Conservation (phyloP, 202 grass and related monocot species). For the Thinopyrum obtusiflorum region DNA sequence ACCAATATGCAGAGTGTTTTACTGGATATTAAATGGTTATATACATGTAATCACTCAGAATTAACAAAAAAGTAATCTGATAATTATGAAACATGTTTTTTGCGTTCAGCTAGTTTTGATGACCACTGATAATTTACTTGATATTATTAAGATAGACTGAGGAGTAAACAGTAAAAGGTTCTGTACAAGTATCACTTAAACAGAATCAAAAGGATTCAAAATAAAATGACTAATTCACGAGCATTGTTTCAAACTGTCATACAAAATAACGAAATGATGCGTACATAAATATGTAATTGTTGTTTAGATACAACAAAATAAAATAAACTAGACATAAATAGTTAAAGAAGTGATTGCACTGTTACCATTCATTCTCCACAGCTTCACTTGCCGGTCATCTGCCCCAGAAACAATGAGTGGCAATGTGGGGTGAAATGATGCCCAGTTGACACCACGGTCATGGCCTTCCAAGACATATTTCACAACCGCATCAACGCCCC, state of each 20-base stretch:
- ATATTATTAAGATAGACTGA: neutral
- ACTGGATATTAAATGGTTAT: neutral
- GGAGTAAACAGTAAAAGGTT: neutral
- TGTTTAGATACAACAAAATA: neutral
- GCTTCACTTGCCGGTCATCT: constrained; percentile 97
- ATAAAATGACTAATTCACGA: neutral
- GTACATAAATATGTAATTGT: neutral
- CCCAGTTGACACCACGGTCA: constrained; percentile 97
- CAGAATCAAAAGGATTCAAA: neutral
- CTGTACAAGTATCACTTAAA: neutral
- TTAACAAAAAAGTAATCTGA: neutral
- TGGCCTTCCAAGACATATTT: constrained; percentile 98
- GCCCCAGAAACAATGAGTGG: constrained; percentile 96
- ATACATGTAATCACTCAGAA: constrained; percentile 1
- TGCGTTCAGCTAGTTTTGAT: constrained; percentile 2
- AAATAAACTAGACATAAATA: neutral
- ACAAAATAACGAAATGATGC: neutral
- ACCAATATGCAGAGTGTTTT: neutral
- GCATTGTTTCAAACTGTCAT: neutral
- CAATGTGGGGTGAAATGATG: constrained; percentile 84
- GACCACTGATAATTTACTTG: neutral
- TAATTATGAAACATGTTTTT: neutral
- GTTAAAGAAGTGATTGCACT: neutral
- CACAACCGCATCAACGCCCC: constrained; percentile 87
- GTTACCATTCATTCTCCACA: constrained; percentile 99